Evolutionary conservation across 176 grass and related monocot genomes (phyloP).

Genomic region (Triticum monococcum): DNA sequence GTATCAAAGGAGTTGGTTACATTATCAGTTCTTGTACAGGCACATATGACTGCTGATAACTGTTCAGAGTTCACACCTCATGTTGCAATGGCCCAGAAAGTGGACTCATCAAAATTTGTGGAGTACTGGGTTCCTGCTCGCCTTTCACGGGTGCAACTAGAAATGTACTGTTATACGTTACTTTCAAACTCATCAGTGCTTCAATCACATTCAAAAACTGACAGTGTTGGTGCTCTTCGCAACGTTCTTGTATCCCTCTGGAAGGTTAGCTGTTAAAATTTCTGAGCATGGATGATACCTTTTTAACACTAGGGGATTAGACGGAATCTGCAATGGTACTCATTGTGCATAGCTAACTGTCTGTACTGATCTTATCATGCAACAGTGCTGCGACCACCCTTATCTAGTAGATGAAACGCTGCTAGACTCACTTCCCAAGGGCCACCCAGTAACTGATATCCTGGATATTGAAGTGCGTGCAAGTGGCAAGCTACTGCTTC

Average conservation of each 20-base stretch:
- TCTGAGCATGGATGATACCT: conserved; percentile 17
- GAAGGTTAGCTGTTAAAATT: conserved; percentile 57
- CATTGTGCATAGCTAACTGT: conserved; percentile 16
- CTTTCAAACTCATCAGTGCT: conserved; percentile 68
- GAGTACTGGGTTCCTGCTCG: conserved; percentile 86
- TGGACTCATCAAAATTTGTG: conserved; percentile 63
- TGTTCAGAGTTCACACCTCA: conserved; percentile 37
- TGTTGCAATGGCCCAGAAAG: conserved; percentile 63
- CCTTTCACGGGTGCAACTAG: conserved; percentile 82
- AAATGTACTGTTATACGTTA: conserved; percentile 74
- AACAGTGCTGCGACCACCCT: conserved; percentile 94
- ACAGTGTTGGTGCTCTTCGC: conserved; percentile 72
- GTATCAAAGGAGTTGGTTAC: neutral
- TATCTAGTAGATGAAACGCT: conserved; percentile 79
- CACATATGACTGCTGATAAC: neutral
- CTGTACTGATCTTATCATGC: conserved; percentile 36
- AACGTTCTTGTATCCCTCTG: conserved; percentile 71
- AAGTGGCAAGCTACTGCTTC: conserved; percentile 79
- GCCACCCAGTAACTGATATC: conserved; percentile 48
- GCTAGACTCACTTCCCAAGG: conserved; percentile 64
- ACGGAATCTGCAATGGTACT: conserved; percentile 18
- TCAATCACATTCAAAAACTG: conserved; percentile 68
- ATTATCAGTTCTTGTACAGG: conserved; percentile 12
- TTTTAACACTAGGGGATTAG: conserved; percentile 13
- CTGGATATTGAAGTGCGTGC: conserved; percentile 78